Conservation (phyloP, 768 basidiomycete genomes). For the Pleurotus ostreatus region DNA sequence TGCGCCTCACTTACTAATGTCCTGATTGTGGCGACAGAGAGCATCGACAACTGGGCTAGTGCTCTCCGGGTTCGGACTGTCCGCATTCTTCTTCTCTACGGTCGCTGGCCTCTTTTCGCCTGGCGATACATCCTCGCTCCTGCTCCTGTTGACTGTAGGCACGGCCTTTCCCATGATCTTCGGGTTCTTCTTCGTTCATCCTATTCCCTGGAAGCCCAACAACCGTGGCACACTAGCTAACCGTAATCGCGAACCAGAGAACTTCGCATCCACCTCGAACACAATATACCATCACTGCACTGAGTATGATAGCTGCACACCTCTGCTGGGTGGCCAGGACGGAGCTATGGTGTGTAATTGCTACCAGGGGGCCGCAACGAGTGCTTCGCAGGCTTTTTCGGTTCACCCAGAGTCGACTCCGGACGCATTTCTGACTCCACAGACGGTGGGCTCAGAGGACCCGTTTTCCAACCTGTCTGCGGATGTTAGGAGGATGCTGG, state of each 20-base stretch:
- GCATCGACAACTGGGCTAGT: conserved; percentile 76
- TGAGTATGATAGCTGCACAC: conserved; percentile 8
- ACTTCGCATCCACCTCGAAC: conserved; percentile 14
- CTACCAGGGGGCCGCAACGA: background rate
- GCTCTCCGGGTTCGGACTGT: conserved; percentile 87
- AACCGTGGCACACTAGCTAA: conserved; percentile 16
- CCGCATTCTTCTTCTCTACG: conserved; percentile 85
- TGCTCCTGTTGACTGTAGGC: conserved; percentile 72
- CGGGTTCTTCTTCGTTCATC: conserved; percentile 71
- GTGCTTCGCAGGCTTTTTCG: background rate
- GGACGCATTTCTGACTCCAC: background rate
- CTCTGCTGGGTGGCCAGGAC: conserved; percentile 3
- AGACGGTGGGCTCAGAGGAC: background rate
- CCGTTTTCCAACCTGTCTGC: background rate
- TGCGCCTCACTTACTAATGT: conserved; percentile 16
- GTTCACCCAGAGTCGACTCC: background rate
- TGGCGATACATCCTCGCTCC: conserved; percentile 73
- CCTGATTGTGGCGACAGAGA: conserved; percentile 33
- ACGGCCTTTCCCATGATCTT: conserved; percentile 76
- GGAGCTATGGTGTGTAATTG: background rate
- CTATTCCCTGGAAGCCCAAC: conserved; percentile 51
- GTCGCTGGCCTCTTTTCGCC: conserved; percentile 69
- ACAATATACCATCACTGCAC: background rate
- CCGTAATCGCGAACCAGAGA: conserved; percentile 13
- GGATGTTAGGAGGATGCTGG: background rate